Conservation (phyloP, 768 basidiomycete species). For the Lentinula guzmanii region DNA sequence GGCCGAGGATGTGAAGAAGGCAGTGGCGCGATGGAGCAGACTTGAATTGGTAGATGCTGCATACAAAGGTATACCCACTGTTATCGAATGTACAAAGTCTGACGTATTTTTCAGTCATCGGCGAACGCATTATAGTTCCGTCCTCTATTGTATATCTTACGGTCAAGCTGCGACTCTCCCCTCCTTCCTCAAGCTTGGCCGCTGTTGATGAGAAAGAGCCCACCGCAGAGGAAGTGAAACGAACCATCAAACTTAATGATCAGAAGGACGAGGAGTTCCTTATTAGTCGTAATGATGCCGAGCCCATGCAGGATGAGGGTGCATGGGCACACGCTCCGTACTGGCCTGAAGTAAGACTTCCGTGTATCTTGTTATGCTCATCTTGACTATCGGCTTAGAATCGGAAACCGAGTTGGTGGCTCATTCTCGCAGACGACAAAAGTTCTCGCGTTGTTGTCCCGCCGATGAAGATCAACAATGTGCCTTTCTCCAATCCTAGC, state of each 20-base stretch:
- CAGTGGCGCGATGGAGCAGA: slow-evolving; percentile 63
- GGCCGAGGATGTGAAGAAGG: slow-evolving; percentile 52
- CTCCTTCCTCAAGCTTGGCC: slow-evolving; percentile 33
- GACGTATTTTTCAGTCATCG: slow-evolving; percentile 58
- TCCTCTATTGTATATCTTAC: slow-evolving; percentile 84
- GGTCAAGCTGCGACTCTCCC: slow-evolving; percentile 72
- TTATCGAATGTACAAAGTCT: background rate
- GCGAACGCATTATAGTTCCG: slow-evolving; percentile 83
- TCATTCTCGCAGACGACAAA: slow-evolving; percentile 85
- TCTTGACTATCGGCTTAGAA: slow-evolving; percentile 37
- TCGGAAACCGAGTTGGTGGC: slow-evolving; percentile 91
- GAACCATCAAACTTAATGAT: slow-evolving; percentile 40
- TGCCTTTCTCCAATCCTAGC: slow-evolving; percentile 54
- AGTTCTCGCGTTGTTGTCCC: slow-evolving; percentile 81
- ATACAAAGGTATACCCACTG: slow-evolving; percentile 66
- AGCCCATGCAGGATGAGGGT: slow-evolving; percentile 43
- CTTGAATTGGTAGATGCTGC: slow-evolving; percentile 75
- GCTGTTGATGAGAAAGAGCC: slow-evolving; percentile 29
- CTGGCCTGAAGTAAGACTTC: slow-evolving; percentile 75
- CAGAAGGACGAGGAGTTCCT: slow-evolving; percentile 72
- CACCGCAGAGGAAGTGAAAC: slow-evolving; percentile 42
- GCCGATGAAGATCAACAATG: slow-evolving; percentile 73
- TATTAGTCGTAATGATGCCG: slow-evolving; percentile 51
- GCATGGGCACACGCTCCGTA: slow-evolving; percentile 83
- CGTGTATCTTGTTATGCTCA: background rate